Evolutionary conservation across 257 asterid species (phyloP).

Genomic region (Ajuga chamaepitys): DNA sequence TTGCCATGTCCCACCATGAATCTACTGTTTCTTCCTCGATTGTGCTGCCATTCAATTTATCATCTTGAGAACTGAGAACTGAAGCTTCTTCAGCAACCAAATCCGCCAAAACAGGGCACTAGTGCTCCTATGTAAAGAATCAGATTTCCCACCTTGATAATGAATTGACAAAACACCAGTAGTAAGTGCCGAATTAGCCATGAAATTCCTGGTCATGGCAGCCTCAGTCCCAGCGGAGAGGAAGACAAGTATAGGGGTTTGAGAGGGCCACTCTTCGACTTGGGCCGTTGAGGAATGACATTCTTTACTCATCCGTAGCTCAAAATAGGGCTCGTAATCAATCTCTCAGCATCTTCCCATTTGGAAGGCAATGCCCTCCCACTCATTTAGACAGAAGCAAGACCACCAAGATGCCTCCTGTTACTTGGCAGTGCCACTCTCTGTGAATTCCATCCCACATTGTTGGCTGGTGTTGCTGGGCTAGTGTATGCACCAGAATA

Average conservation of each 20-base stretch:
- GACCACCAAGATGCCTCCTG: slow-evolving; percentile 42
- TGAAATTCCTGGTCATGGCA: slow-evolving; percentile 20
- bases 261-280: slow-evolving; percentile 88
- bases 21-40: no score
- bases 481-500: slow-evolving; percentile 73
- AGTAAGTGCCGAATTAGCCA: slow-evolving; percentile 31
- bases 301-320: slow-evolving; percentile 33
- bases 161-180: slow-evolving; percentile 36
- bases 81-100: slow-evolving; percentile 29
- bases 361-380: slow-evolving; percentile 83
- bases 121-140: slow-evolving; percentile 20
- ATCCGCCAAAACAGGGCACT: slow-evolving; percentile 36
- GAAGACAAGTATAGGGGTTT: slow-evolving; percentile 50
- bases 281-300: slow-evolving; percentile 45
- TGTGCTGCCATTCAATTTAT: no score
- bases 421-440: slow-evolving; percentile 42
- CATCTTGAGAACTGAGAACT: slow-evolving; percentile 35
- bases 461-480: slow-evolving; percentile 78
- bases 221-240: slow-evolving; percentile 26
- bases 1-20: no score
- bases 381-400: slow-evolving; percentile 65
- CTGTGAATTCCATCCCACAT: slow-evolving; percentile 67
- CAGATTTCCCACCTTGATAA: slow-evolving; percentile 23
- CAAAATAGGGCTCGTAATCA: slow-evolving; percentile 87
- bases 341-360: slow-evolving; percentile 98